phyloP scores from a whole-genome alignment of 2,329 filamentous ascomycete species.

The Mycogone perniciosa region DNA sequence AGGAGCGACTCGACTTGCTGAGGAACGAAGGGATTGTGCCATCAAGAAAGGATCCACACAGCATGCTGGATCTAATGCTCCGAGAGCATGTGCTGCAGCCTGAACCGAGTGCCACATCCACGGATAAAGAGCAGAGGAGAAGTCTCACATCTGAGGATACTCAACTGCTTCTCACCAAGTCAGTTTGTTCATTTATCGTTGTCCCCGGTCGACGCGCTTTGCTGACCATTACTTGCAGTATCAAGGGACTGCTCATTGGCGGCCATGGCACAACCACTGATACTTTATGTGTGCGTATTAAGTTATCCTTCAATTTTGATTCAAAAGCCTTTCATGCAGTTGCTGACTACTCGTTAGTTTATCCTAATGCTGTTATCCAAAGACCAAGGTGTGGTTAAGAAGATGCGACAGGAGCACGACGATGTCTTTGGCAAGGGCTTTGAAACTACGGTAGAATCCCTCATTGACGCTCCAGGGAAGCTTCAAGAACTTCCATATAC shows the following conservation, averaged over 20 bases:
- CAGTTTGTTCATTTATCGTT: background rate
- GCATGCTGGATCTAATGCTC: constrained; percentile 20
- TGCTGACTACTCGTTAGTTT: constrained; percentile 3
- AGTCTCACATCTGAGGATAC: constrained; percentile 6
- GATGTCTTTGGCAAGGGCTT: constrained; percentile 22
- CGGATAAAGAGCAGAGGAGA: background rate
- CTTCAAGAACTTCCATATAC: constrained; percentile 47
- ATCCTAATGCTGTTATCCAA: constrained; percentile 17
- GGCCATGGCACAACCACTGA: constrained; percentile 23
- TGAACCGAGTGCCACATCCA: background rate
- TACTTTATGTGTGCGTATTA: constrained; percentile 11
- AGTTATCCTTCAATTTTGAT: background rate
- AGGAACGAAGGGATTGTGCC: constrained; percentile 14
- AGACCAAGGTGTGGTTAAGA: constrained; percentile 18
- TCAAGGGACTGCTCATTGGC: constrained; percentile 22
- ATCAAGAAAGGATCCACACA: constrained; percentile 15
- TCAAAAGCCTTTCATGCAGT: background rate
- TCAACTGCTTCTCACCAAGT: constrained; percentile 18
- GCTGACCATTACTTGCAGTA: constrained; percentile 10
- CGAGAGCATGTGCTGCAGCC: constrained; percentile 12
- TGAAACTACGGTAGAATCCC: constrained; percentile 24
- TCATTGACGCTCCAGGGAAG: constrained; percentile 35
- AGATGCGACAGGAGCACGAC: constrained; percentile 25
- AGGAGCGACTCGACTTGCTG: constrained; percentile 11
- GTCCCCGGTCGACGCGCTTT: background rate